Conservation (phyloP, 2,329 filamentous ascomycete genomes). For the Cladosporium sphaerospermum region DNA sequence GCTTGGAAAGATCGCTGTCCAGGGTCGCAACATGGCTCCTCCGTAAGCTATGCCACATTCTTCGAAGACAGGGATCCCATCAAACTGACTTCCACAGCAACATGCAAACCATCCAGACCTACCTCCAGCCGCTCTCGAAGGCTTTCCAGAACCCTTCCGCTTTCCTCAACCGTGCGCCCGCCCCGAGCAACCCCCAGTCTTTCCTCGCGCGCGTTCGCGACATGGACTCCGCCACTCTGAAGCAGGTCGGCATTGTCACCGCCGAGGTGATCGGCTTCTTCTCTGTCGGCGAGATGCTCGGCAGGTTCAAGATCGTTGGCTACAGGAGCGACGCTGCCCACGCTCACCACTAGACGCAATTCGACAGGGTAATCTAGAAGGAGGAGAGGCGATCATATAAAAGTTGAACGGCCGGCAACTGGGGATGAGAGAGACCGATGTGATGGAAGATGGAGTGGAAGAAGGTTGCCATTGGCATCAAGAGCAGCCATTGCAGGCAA, state of each 20-base stretch:
- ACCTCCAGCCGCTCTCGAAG: constrained; percentile 71
- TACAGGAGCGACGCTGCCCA: constrained; percentile 49
- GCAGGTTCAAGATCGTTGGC: constrained; percentile 88
- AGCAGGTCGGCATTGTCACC: constrained; percentile 66
- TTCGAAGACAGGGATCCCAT: neutral
- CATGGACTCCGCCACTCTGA: constrained; percentile 64
- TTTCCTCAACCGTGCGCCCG: constrained; percentile 44
- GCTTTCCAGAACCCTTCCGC: constrained; percentile 61
- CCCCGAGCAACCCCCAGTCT: constrained; percentile 50
- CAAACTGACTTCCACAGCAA: constrained; percentile 49
- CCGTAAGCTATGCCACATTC: constrained; percentile 61
- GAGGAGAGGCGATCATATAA: neutral
- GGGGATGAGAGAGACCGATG: neutral
- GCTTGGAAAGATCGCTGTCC: constrained; percentile 80
- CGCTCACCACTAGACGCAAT: constrained; percentile 11
- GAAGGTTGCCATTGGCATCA: neutral
- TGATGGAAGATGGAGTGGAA: neutral
- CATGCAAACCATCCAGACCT: constrained; percentile 74
- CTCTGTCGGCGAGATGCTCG: constrained; percentile 94
- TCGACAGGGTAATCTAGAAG: neutral
- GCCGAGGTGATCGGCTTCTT: constrained; percentile 95
- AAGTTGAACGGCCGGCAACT: neutral
- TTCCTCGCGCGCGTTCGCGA: constrained; percentile 58
- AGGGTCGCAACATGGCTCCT: constrained; percentile 83
- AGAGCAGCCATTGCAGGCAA: neutral